Conservation (phyloP, 2,329 filamentous ascomycete genomes). For the Chrysoporthe cubensis region DNA sequence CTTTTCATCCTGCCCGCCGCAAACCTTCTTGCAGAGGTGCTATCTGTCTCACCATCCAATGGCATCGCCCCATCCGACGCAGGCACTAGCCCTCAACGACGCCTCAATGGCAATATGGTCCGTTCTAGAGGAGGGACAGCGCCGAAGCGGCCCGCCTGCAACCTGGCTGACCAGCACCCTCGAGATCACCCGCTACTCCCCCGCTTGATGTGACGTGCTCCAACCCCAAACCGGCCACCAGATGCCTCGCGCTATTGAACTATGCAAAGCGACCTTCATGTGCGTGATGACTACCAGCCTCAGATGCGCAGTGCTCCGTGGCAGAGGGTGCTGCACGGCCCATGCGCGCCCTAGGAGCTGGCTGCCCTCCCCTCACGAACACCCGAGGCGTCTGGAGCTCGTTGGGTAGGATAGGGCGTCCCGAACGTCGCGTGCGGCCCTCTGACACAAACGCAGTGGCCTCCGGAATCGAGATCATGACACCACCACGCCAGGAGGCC, state of each 20-base stretch:
- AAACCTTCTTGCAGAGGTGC: conserved; percentile 7
- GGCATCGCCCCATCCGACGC: background rate
- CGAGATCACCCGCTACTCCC: background rate
- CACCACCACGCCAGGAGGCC: too few relatives aligned
- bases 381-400: too few relatives aligned
- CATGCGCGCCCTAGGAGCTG: too few relatives aligned
- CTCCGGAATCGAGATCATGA: background rate
- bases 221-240: background rate
- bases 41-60: conserved; percentile 8
- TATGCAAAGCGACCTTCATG: background rate
- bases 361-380: too few relatives aligned
- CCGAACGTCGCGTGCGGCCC: background rate
- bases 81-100: conserved; percentile 2
- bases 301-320: background rate
- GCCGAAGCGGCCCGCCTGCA: conserved; percentile 11
- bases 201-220: background rate
- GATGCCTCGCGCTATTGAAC: background rate
- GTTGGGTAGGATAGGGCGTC: too few relatives aligned
- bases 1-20: conserved; percentile 12
- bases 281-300: background rate
- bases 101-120: conserved; percentile 4
- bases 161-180: conserved; percentile 7
- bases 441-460: background rate
- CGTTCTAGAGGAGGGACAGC: conserved; percentile 22
- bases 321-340: background rate